phyloP scores from a whole-genome alignment of 1,284 basidiomycete genomes.

The Exobasidium rhododendri region DNA sequence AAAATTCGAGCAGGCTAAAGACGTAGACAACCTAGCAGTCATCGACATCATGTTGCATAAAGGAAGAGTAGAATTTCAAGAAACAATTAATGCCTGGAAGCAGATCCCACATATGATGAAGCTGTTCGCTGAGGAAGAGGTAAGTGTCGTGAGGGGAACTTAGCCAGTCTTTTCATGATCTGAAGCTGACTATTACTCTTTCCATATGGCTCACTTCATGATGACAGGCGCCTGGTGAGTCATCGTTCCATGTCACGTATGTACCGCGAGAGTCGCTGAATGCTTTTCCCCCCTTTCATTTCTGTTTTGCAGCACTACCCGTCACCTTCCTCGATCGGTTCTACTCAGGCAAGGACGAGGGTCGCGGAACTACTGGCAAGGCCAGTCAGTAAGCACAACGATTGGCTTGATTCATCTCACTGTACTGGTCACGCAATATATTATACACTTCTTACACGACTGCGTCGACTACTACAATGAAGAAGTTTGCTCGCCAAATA shows the following conservation, averaged over 20 bases:
- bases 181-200: neutral
- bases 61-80: conserved; percentile 84
- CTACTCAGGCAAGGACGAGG: conserved; percentile 61
- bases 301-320: conserved; percentile 51
- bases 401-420: too few relatives aligned
- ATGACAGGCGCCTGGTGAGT: neutral
- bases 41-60: conserved; percentile 87
- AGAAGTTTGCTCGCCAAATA: too few relatives aligned
- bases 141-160: conserved; percentile 36
- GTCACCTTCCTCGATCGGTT: conserved; percentile 79
- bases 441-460: too few relatives aligned
- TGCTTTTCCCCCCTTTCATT: conserved; percentile 59
- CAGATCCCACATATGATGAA: conserved; percentile 61
- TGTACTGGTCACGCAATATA: too few relatives aligned
- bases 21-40: conserved; percentile 76
- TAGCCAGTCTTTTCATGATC: neutral
- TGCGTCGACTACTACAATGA: too few relatives aligned
- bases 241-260: neutral
- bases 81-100: conserved; percentile 88
- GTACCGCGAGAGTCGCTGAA: neutral
- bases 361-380: conserved; percentile 36
- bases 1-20: conserved; percentile 80
- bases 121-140: conserved; percentile 58
- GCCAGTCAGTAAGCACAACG: conserved; percentile 8
- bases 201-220: neutral